Conservation (phyloP, 2,329 filamentous ascomycete species). For the Alternaria sp. region DNA sequence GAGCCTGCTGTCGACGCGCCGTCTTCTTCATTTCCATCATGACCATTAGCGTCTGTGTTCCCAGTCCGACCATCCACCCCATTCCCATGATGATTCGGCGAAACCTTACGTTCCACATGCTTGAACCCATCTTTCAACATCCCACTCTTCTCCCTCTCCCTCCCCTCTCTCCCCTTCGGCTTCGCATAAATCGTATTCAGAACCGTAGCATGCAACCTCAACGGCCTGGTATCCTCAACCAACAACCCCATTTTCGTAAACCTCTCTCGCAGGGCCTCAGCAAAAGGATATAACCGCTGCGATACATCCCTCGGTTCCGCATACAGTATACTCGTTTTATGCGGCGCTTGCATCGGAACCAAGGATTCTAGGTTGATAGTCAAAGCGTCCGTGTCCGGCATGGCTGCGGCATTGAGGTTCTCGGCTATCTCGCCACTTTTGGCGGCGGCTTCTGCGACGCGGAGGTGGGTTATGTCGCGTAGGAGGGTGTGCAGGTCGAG, state of each 20-base stretch:
- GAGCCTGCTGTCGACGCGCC: conserved; percentile 13
- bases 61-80: not conserved
- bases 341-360: conserved; percentile 65
- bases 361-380: conserved; percentile 58
- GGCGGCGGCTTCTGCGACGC: conserved; percentile 18
- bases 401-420: conserved; percentile 33
- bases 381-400: conserved; percentile 35
- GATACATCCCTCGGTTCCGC: conserved; percentile 63
- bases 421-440: conserved; percentile 37
- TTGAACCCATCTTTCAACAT: conserved; percentile 3
- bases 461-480: conserved; percentile 23
- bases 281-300: conserved; percentile 63
- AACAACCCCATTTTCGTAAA: conserved; percentile 67
- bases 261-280: conserved; percentile 50
- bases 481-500: conserved; percentile 51
- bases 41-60: rapidly evolving
- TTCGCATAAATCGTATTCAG: conserved; percentile 83
- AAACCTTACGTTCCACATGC: not conserved
- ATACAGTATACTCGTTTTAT: conserved; percentile 69
- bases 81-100: not conserved
- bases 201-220: conserved; percentile 84
- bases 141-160: conserved; percentile 31
- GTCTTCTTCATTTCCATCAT: not conserved
- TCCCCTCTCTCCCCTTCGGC: conserved; percentile 38
- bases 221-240: conserved; percentile 63